These are phyloP conservation scores for Myxozyma melibiosi DNA, from an alignment of 805 yeast species.

Conservation along the genomic window DNA sequence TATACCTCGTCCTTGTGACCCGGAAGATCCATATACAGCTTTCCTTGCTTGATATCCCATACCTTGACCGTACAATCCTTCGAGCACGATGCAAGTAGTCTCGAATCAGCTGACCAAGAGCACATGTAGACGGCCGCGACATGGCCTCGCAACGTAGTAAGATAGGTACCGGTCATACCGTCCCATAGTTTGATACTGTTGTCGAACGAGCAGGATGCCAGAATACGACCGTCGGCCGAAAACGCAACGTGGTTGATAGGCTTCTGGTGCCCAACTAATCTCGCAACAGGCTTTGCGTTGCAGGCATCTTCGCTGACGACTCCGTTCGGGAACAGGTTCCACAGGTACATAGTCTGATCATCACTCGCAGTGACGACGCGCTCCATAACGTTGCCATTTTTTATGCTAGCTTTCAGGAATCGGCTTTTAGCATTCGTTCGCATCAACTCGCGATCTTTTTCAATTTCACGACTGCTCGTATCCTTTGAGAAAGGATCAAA, in stretches of 20 bases:
- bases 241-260: slow-evolving; percentile 93
- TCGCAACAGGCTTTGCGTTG: slow-evolving; percentile 76
- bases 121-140: slow-evolving; percentile 98
- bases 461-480: slow-evolving; percentile 1
- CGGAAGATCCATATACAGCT: slow-evolving; percentile 84
- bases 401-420: slow-evolving; percentile 63
- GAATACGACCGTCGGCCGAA: slow-evolving; percentile 89
- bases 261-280: slow-evolving; percentile 98
- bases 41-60: slow-evolving; percentile 90
- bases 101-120: slow-evolving; percentile 95
- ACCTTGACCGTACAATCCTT: slow-evolving; percentile 95
- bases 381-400: slow-evolving; percentile 62
- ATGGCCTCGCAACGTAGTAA: slow-evolving; percentile 92
- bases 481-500: slow-evolving; percentile 58
- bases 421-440: slow-evolving; percentile 59
- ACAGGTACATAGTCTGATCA: slow-evolving; percentile 95
- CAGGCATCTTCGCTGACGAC: slow-evolving; percentile 40
- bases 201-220: slow-evolving; percentile 93
- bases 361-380: slow-evolving; percentile 93
- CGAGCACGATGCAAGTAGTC: slow-evolving; percentile 88
- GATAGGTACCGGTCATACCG: slow-evolving; percentile 85
- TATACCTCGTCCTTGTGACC: slow-evolving; percentile 96
- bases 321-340: slow-evolving; percentile 71
- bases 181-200: slow-evolving; percentile 96
- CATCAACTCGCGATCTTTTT: slow-evolving; percentile 45